These are phyloP conservation scores for Nemania diffusa DNA, from an alignment of 2,329 filamentous ascomycete species.

Conservation along the genomic window DNA sequence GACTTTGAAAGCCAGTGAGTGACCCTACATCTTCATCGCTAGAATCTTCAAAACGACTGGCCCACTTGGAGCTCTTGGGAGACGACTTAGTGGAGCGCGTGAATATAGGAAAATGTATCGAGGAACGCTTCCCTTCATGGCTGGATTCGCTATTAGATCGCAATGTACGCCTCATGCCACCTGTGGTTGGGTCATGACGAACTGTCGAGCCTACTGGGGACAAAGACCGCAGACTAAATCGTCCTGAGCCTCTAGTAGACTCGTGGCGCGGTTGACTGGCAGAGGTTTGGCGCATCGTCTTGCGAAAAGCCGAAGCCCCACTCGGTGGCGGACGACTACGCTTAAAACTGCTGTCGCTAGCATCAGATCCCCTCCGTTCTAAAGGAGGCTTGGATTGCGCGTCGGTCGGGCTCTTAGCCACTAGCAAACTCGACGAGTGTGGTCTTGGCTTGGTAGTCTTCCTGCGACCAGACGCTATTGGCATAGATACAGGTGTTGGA, in stretches of 20 bases:
- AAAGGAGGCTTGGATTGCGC: slow-evolving; percentile 49
- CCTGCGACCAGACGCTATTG: slow-evolving; percentile 19
- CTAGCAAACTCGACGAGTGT: slow-evolving; percentile 20
- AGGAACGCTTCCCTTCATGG: slow-evolving; percentile 50
- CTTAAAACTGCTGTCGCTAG: slow-evolving; percentile 85
- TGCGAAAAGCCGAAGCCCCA: slow-evolving; percentile 71
- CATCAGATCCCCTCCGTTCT: slow-evolving; percentile 68
- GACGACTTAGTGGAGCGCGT: slow-evolving; percentile 53
- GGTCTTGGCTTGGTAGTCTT: slow-evolving; percentile 20
- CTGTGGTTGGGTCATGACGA: slow-evolving; percentile 54
- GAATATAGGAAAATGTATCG: slow-evolving; percentile 57
- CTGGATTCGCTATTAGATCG: slow-evolving; percentile 54
- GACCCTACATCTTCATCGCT: slow-evolving; percentile 67
- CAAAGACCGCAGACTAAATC: slow-evolving; percentile 75
- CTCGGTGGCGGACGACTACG: slow-evolving; percentile 63
- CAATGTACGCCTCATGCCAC: slow-evolving; percentile 57
- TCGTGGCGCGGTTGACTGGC: slow-evolving; percentile 51
- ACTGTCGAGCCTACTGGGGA: slow-evolving; percentile 72
- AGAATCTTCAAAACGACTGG: slow-evolving; percentile 69
- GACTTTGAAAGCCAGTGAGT: slow-evolving; percentile 59
- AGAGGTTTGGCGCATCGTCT: slow-evolving; percentile 73
- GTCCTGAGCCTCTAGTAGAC: slow-evolving; percentile 60
- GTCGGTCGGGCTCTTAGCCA: slow-evolving; percentile 26
- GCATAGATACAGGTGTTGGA: slow-evolving; percentile 25
- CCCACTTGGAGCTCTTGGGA: slow-evolving; percentile 38